Evolutionary conservation across 75 land plant genomes (phyloP).

Genomic region (Gnetum montanum): DNA sequence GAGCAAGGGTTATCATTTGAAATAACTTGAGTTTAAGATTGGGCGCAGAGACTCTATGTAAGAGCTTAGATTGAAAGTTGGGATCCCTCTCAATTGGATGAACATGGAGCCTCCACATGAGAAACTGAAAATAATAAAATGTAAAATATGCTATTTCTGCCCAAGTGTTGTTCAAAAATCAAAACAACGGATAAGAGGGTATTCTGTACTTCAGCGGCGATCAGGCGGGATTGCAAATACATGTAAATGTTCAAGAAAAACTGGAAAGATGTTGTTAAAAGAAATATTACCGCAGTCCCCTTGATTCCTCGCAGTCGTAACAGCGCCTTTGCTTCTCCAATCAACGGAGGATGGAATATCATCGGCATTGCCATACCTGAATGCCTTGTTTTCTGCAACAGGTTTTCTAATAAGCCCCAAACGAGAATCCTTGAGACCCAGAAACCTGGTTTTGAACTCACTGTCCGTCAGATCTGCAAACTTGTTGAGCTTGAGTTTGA

Average conservation of each 20-base stretch:
- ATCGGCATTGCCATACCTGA: slow-evolving; percentile 9
- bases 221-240: no score
- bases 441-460: slow-evolving; percentile 23
- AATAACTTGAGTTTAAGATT: no score
- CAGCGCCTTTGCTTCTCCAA: slow-evolving; percentile 42
- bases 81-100: no score
- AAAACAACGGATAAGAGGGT: background rate
- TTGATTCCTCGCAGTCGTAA: slow-evolving; percentile 29
- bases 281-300: slow-evolving; percentile 28
- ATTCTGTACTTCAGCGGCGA: no score
- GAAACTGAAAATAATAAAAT: no score
- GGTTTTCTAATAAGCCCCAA: background rate
- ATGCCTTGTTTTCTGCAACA: background rate
- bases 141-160: no score
- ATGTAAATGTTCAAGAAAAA: no score
- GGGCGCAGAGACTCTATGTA: no score
- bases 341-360: slow-evolving; percentile 25
- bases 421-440: slow-evolving; percentile 18
- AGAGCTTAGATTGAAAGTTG: no score
- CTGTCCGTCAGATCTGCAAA: slow-evolving; percentile 43
- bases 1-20: no score
- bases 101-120: no score
- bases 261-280: no score
- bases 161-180: background rate
- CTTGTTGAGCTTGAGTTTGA: slow-evolving; percentile 30